Evolutionary conservation across 2,329 filamentous ascomycete genomes (phyloP).

Genomic region (Davidsoniella eucalypti): DNA sequence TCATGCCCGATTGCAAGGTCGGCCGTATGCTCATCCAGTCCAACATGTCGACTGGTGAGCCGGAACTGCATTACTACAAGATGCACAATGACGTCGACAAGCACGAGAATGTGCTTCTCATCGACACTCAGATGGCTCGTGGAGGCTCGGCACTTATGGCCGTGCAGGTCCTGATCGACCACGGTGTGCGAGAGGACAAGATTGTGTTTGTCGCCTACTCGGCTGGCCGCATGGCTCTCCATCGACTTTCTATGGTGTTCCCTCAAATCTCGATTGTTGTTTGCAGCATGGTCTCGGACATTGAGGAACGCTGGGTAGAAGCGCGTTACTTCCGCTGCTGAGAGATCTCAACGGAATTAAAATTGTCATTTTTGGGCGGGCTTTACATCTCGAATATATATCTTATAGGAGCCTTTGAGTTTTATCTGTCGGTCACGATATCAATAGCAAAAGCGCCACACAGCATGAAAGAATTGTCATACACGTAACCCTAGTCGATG

Average conservation of each 20-base stretch:
- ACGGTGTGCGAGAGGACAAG: constrained; percentile 66
- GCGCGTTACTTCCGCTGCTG: constrained; percentile 78
- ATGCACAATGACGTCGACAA: constrained; percentile 55
- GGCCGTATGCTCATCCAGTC: constrained; percentile 86
- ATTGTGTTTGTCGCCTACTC: constrained; percentile 92
- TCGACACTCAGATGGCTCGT: constrained; percentile 90
- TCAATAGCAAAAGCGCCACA: too few relatives aligned
- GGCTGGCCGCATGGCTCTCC: constrained; percentile 68
- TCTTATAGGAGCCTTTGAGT: too few relatives aligned
- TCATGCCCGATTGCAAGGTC: constrained; percentile 82
- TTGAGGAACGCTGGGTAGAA: constrained; percentile 81
- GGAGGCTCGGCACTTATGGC: constrained; percentile 83
- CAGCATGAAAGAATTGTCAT: too few relatives aligned
- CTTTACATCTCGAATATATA: neutral
- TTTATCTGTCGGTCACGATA: too few relatives aligned
- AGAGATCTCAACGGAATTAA: neutral
- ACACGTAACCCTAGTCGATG: too few relatives aligned
- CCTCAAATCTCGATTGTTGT: constrained; percentile 77
- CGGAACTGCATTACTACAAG: constrained; percentile 79
- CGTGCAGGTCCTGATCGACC: constrained; percentile 85
- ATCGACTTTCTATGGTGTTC: constrained; percentile 75
- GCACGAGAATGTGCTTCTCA: constrained; percentile 67
- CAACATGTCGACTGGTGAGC: constrained; percentile 68
- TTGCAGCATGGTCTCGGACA: constrained; percentile 62
- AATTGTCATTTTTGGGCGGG: neutral